Percentiles rank a stretch among this genome's conserved stretches.
Evolutionary conservation across 2,329 filamentous ascomycete species (phyloP).

Genomic region (Cladosporium sp.): DNA sequence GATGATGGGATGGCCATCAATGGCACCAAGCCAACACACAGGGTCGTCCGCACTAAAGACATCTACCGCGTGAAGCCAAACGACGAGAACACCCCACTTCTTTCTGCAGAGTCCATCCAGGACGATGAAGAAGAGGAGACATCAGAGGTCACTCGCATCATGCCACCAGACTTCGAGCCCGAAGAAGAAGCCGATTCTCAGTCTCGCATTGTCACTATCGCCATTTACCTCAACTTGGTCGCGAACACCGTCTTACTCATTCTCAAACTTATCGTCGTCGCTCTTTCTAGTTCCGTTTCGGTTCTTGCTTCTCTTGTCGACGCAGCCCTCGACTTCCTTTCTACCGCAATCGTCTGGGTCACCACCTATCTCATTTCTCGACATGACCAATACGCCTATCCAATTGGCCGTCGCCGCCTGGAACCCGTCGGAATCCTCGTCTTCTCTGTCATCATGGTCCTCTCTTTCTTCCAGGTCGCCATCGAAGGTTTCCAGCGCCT

Average conservation of each 20-base stretch:
- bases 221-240: conserved; percentile 79
- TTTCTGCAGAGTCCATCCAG: conserved; percentile 42
- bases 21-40: conserved; percentile 28
- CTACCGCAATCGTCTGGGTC: conserved; percentile 75
- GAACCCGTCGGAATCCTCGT: conserved; percentile 78
- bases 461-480: conserved; percentile 74
- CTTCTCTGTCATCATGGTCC: conserved; percentile 83
- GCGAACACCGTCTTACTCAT: conserved; percentile 73
- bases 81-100: conserved; percentile 60
- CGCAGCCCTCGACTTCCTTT: conserved; percentile 74
- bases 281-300: conserved; percentile 76
- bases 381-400: conserved; percentile 71
- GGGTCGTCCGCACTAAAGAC: conserved; percentile 74
- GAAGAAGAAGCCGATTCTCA: conserved; percentile 70
- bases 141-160: conserved; percentile 34
- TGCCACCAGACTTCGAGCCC: conserved; percentile 64
- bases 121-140: conserved; percentile 44
- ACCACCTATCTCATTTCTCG: conserved; percentile 71
- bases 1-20: background rate
- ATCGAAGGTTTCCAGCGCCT: conserved; percentile 66
- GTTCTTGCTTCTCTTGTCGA: conserved; percentile 77
- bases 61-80: conserved; percentile 69
- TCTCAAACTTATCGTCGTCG: conserved; percentile 72
- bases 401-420: conserved; percentile 70
- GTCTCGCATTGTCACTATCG: conserved; percentile 71